Conservation (phyloP, 73 alveolate species). For the Tetrahymena thermophila region DNA sequence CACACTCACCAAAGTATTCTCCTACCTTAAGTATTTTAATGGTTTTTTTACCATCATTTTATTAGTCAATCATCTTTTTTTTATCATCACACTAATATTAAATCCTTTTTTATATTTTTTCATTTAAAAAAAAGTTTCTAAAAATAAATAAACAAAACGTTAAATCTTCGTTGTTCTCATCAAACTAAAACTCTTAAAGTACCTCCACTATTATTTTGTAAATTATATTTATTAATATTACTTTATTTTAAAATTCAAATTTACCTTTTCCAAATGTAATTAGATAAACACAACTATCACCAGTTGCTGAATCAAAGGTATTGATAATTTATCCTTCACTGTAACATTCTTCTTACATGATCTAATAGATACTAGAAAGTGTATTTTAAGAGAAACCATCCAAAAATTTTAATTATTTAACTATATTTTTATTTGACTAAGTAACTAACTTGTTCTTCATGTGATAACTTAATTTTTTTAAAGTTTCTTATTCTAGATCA, state of each 20-base stretch:
- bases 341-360: background rate
- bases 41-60: background rate
- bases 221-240: background rate
- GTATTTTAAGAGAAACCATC: background rate
- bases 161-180: background rate
- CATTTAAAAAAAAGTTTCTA: too few relatives aligned
- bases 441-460: background rate
- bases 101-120: background rate
- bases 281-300: background rate
- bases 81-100: background rate
- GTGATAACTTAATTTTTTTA: background rate
- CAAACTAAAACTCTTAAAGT: background rate
- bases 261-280: background rate
- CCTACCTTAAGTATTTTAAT: background rate
- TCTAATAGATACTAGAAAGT: background rate
- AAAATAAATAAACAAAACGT: background rate
- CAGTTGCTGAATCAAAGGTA: background rate
- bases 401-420: background rate
- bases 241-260: background rate
- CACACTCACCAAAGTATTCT: background rate
- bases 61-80: background rate
- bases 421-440: background rate
- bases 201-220: background rate
- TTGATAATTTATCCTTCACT: background rate
- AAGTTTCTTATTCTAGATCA: background rate